Evolutionary conservation across 2,329 filamentous ascomycete genomes (phyloP), one percentile per base, ranked within the genome.

Genomic region (Gnomoniopsis sp.): DNA sequence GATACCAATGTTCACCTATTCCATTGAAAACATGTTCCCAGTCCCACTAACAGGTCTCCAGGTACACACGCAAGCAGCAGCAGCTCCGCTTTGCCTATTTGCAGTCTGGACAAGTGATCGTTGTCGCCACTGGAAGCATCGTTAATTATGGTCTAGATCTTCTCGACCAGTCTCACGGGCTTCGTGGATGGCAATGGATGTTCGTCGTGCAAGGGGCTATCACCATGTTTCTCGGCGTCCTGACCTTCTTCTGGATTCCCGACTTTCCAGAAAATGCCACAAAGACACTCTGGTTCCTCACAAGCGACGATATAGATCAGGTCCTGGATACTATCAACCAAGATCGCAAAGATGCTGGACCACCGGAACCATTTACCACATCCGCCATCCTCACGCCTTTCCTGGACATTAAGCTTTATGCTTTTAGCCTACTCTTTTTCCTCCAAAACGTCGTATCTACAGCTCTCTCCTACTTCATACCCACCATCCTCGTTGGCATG

Each of bases 91-190:
- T 87, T 64, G 86, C 85, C 0, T 83, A 85, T 59, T 73, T 88
- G 64, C 85, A 88, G 69, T 82, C 78, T 46, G 85, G 85, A 1
- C 82, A 89, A 67, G 85, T 89, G 23, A 77, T 83, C 17, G 78
- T 88, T 3, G 75, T 90, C 2, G 86, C 86, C 0, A 88, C 86
- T 0, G 86, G 86, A 4, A 78, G 80, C 52, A 85, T 89, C 60
- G 81, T 89, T 65, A 90, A 90, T 68, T 90, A 81, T 65, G 87
- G 82, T 0, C 76, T 90, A n/a, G 88, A 89, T 59, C 77, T 83
- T 51, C 74, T 89, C 2, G 71, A 88, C 63, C 84, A 85, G 1
- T 74, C 70, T 11, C 75, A 74, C 2, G 81, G 81, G 6, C 66
- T 89, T 23, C 78, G 79, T 11, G 85, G 86, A 2, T 89, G 86